Conservation (phyloP, 176 grass and related monocot species). For the Carex parvula region DNA sequence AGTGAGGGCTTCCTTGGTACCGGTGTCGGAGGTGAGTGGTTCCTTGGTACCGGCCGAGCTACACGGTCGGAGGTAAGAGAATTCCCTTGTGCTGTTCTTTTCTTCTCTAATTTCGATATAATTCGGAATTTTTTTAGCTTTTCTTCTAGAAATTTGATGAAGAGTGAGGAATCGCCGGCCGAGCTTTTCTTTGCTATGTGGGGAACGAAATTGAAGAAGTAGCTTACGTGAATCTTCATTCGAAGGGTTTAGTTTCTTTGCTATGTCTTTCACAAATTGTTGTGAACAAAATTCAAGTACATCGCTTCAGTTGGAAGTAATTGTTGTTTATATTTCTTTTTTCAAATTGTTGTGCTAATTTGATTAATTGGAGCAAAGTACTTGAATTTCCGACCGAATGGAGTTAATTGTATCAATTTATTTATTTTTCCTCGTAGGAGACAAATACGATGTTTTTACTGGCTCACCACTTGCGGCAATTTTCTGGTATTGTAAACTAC, state of each 20-base stretch:
- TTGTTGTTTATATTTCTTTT: not conserved
- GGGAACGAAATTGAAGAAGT: not conserved
- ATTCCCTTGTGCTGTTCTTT: no score
- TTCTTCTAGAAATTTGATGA: no score
- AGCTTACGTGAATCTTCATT: not conserved
- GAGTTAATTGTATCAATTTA: not conserved
- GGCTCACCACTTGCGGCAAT: not conserved
- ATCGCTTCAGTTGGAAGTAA: not conserved
- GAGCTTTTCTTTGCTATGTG: no score
- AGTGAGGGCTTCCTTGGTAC: no score
- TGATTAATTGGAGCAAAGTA: not conserved
- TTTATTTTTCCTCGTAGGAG: not conserved
- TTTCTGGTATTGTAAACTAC: slow-evolving; percentile 6
- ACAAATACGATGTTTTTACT: slow-evolving; percentile 16
- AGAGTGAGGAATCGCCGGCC: no score
- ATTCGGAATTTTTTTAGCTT: no score
- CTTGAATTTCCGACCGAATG: not conserved
- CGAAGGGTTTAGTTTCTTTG: not conserved
- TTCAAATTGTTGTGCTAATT: not conserved
- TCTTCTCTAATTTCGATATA: no score
- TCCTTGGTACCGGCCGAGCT: no score
- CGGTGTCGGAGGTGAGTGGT: no score
- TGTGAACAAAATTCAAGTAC: no score
- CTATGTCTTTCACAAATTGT: not conserved
- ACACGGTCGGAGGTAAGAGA: no score